phyloP scores from a whole-genome alignment of 192 early-diverging fungal genomes.

The Coemansia sp. region DNA sequence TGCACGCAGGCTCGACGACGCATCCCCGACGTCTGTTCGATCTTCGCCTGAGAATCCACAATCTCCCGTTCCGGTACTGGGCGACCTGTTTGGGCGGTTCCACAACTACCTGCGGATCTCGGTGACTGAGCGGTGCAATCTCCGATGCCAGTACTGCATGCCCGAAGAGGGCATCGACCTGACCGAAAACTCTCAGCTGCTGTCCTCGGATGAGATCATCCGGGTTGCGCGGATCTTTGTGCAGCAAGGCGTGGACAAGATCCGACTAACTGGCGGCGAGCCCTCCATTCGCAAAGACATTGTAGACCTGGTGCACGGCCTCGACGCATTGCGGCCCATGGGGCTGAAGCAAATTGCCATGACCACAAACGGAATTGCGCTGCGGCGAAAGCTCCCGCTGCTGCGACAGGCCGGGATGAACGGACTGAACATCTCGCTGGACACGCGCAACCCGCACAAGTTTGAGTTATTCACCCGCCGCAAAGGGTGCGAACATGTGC shows the following conservation, averaged over 20 bases:
- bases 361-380: constrained; percentile 92
- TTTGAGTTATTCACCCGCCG: constrained; percentile 91
- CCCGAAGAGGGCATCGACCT: constrained; percentile 81
- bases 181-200: constrained; percentile 65
- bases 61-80: constrained; percentile 38
- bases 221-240: constrained; percentile 83
- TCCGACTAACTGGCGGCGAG: constrained; percentile 94
- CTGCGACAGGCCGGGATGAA: constrained; percentile 77
- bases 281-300: constrained; percentile 93
- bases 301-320: constrained; percentile 76
- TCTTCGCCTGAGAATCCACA: background rate
- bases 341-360: constrained; percentile 84
- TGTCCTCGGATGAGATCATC: constrained; percentile 82
- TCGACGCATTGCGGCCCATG: constrained; percentile 67
- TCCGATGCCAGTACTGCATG: constrained; percentile 98
- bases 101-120: constrained; percentile 96
- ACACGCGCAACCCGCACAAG: constrained; percentile 82
- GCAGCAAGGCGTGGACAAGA: constrained; percentile 84
- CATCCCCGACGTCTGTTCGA: background rate
- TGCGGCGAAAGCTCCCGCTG: constrained; percentile 76
- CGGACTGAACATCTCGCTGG: constrained; percentile 86
- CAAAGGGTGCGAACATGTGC: constrained; percentile 74
- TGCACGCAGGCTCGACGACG: background rate
- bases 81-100: constrained; percentile 79
- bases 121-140: constrained; percentile 92